These are phyloP conservation scores for Salmacisia buchloeana DNA, from an alignment of 1,284 basidiomycete genomes.

Conservation along the genomic window DNA sequence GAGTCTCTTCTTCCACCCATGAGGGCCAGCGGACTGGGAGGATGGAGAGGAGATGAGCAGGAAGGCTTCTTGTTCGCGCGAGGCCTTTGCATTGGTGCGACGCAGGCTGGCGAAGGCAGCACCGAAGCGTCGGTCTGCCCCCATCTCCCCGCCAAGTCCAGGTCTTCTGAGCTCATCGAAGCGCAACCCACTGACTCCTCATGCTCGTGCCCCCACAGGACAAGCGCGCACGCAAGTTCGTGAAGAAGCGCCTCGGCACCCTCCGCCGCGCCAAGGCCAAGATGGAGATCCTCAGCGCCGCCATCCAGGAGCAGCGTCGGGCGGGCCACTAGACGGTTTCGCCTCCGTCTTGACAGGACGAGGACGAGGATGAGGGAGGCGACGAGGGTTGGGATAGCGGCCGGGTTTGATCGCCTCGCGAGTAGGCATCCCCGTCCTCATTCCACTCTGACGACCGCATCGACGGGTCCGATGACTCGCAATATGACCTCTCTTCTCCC, in stretches of 20 bases:
- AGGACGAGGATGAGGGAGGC: no score
- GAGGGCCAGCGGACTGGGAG: not conserved
- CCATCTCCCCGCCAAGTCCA: constrained; percentile 90
- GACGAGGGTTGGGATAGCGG: no score
- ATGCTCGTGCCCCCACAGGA: constrained; percentile 20
- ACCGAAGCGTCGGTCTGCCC: constrained; percentile 67
- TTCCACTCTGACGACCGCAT: no score
- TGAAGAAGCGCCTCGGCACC: constrained; percentile 49
- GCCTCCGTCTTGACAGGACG: no score
- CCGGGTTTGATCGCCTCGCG: no score
- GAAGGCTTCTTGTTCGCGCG: not conserved
- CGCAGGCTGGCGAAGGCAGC: not conserved
- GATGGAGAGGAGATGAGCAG: not conserved
- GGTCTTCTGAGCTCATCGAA: constrained; percentile 78
- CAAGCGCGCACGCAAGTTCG: constrained; percentile 50
- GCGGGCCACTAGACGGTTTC: constrained; percentile 11
- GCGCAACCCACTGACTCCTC: not conserved
- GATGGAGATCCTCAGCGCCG: constrained; percentile 15
- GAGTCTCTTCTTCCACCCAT: constrained; percentile 43
- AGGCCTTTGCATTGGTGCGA: no score
- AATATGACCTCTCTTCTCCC: no score
- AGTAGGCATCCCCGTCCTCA: no score
- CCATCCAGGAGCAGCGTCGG: constrained; percentile 14
- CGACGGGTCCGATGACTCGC: no score
- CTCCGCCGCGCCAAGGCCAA: constrained; percentile 46